Base-by-base conservation (phyloP, 106 monocot species). In the Apostasia ramifera region DNA sequence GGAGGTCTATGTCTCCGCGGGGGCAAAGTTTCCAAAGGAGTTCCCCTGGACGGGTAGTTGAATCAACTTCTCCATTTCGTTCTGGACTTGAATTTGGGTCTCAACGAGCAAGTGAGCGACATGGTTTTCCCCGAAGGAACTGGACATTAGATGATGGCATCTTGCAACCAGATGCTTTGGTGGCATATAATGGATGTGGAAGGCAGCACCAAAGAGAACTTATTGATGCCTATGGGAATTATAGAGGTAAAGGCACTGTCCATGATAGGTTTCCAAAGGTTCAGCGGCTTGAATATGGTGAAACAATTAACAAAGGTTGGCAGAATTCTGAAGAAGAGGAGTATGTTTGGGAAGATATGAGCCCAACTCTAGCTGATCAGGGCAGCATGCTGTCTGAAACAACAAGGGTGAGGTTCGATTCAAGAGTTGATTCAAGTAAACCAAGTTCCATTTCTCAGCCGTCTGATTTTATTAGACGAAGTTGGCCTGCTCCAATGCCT, bases 271-370 rank as follows among this genome's bases (percentile, higher is more conserved):
- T 69, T 77, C 70, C 76, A 37, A 92, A 97, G 76, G 38, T 87
- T 41, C 83, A 70, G 55, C 67, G 73, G 39, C 67, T 86, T 6
- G 72, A 82, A 53, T 78, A 59, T n/a, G 66, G 70, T 38, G 81
- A 81, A 46, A 12, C 54, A 68, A 55, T 57, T 15, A 60, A 69
- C 55, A 82, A 74, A 73, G 86, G 75, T 59, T 97, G 95, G 95
- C 75, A 86, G 73, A 89, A 73, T 70, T 77, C 80, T 40, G 95
- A 95, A 51, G 95, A 97, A 86, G 92, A 92, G 65, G 95, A 97
- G 61, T 97, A 92, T 81, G 76, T 74, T n/a, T 97, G 95, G 95
- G 92, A 97, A 70, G 77, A 87, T 71, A 97, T 97, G 95, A 97
- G 89, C 58, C 95, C 92, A 39, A 85, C 89, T 76, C 73, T 88